Evolutionary conservation across 2,329 filamentous ascomycete species (phyloP).

Genomic region (Malbranchea cinnamomea): DNA sequence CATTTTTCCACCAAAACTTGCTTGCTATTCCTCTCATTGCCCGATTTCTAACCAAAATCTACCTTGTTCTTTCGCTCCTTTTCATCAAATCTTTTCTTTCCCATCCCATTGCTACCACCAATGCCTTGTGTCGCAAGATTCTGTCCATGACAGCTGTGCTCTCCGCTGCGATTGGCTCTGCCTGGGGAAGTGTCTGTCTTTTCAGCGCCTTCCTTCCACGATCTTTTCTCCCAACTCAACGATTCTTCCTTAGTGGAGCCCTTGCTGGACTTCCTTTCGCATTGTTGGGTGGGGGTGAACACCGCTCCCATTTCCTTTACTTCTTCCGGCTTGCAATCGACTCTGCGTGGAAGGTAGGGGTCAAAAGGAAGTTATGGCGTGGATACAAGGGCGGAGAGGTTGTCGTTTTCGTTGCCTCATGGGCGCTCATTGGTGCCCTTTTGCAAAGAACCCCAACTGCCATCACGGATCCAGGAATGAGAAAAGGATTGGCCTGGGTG

Average conservation of each 20-base stretch:
- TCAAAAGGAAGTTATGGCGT: constrained; percentile 78
- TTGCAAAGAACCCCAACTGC: constrained; percentile 58
- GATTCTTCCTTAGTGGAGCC: constrained; percentile 82
- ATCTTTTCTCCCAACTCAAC: constrained; percentile 59
- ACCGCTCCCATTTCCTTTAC: constrained; percentile 51
- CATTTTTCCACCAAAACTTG: constrained; percentile 77
- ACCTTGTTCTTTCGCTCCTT: constrained; percentile 51
- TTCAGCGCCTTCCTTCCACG: constrained; percentile 69
- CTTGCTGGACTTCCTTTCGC: constrained; percentile 68
- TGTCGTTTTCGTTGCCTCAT: constrained; percentile 61
- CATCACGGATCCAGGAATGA: constrained; percentile 49
- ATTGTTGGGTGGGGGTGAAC: constrained; percentile 45
- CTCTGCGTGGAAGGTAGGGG: constrained; percentile 81
- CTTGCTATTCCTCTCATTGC: constrained; percentile 64
- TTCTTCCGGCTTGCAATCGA: constrained; percentile 64
- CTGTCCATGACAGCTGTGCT: constrained; percentile 63
- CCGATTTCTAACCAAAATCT: constrained; percentile 55
- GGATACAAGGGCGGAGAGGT: constrained; percentile 73
- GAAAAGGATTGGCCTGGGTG: constrained; percentile 60
- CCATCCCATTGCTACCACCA: constrained; percentile 52
- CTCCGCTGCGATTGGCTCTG: constrained; percentile 68
- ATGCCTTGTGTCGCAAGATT: constrained; percentile 50
- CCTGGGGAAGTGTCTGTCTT: constrained; percentile 81
- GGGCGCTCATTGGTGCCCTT: constrained; percentile 63
- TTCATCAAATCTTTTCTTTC: constrained; percentile 53